phyloP scores from a whole-genome alignment of 1,139 yeast species.

The Pneumocystis sp. region DNA sequence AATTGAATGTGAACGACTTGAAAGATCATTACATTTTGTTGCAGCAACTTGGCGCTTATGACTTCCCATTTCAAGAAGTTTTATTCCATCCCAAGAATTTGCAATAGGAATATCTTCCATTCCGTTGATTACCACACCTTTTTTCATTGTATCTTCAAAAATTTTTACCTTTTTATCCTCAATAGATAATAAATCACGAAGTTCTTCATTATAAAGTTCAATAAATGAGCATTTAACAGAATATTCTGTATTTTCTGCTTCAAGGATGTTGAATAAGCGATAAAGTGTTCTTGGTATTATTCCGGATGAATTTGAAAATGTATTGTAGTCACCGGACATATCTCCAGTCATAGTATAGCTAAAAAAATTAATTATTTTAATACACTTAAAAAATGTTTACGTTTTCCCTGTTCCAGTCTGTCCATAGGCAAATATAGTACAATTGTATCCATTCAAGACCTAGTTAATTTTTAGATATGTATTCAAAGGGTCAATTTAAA shows the following conservation, averaged over 20 bases:
- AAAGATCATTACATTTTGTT: conserved; percentile 54
- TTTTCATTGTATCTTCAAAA: conserved; percentile 29
- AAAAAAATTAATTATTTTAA: not conserved
- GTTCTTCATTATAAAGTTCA: conserved; percentile 61
- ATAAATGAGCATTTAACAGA: conserved; percentile 54
- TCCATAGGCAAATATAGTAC: conserved; percentile 74
- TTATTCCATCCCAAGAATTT: conserved; percentile 29
- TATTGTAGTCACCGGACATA: conserved; percentile 20
- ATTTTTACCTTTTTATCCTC: conserved; percentile 28
- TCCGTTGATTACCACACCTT: conserved; percentile 32
- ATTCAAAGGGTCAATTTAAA: not conserved
- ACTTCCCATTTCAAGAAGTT: conserved; percentile 37
- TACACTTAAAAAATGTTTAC: conserved; percentile 8
- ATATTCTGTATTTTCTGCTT: conserved; percentile 32
- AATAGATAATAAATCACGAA: conserved; percentile 40
- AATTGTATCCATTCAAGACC: conserved; percentile 33
- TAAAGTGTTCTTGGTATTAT: conserved; percentile 52
- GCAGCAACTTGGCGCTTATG: conserved; percentile 47
- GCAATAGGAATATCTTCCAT: conserved; percentile 34
- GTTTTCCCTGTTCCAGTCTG: conserved; percentile 88
- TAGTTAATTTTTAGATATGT: not conserved
- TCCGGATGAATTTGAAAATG: conserved; percentile 32
- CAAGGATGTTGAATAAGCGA: conserved; percentile 35
- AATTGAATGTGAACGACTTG: conserved; percentile 62
- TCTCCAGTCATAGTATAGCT: conserved; percentile 69